Evolutionary conservation across 2,329 filamentous ascomycete species (phyloP), one percentile per base, ranked within the genome.

Genomic region (Fusarium concolor): DNA sequence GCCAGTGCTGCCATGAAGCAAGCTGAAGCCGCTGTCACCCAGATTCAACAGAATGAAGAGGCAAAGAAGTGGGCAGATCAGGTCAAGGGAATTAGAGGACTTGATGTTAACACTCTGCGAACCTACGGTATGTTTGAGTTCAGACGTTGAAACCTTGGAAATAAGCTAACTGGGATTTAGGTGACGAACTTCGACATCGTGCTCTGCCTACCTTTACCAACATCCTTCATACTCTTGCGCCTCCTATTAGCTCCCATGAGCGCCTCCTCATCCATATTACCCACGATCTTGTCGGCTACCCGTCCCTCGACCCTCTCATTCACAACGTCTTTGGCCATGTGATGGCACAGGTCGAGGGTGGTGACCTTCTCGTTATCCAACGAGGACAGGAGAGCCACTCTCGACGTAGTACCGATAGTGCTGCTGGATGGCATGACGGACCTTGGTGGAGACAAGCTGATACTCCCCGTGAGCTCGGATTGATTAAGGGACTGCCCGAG

Each of bases 311-410:
- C 77, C 94, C 95, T 18, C 87, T 97, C 55, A 93, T 98, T 73
- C 93, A 98, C 80, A 87, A 87, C 59, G 94, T 96, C 67, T 99
- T 99, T 82, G 92, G 92, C 56, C 90, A 94, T 53, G 94, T 99
- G 75, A 99, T 99, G 96, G 88, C 94, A n/a, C 96, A 99, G 81
- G 96, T 99, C 44, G 96, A 99, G 81, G 96, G 96, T 68, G 96
- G 96, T 56, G 96, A 98, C 75, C 85, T 99, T 18, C 86, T 98
- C 54, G 96, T 99, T 56, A 89, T 98, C 63, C 96, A 99, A 81
- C 92, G 94, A 37, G 96, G 96, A 20, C 92, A 93, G 64, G 96
- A 98, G 80, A 92, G 90, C 47, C 87, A 90, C 45, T 89, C 89
- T 44, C 87, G 90, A 42, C 86, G 86, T 41, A 88, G 89, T 84